Percentiles rank a stretch among this genome's conserved stretches.
Conservation (phyloP, 2,329 filamentous ascomycete species). For the Alternaria dauci region DNA sequence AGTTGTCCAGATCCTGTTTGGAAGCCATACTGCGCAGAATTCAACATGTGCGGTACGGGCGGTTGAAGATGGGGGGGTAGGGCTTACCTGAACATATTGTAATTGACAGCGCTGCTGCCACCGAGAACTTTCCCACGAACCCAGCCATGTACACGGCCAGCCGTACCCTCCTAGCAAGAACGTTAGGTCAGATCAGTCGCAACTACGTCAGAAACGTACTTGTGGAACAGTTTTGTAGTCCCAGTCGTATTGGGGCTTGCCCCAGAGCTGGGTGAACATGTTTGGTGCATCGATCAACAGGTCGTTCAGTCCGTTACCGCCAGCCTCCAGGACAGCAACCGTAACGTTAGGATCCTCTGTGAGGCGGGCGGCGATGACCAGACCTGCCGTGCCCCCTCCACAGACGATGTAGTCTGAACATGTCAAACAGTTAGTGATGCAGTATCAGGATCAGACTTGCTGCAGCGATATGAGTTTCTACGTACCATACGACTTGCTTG, state of each 20-base stretch:
- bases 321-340: slow-evolving; percentile 42
- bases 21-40: slow-evolving; percentile 32
- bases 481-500: slow-evolving; percentile 30
- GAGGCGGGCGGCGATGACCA: slow-evolving; percentile 41
- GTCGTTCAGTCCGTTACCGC: slow-evolving; percentile 38
- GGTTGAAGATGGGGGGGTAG: neutral
- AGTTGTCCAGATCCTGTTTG: slow-evolving; percentile 47
- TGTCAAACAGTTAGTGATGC: neutral
- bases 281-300: slow-evolving; percentile 40
- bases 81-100: slow-evolving; percentile 32
- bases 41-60: neutral
- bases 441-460: neutral
- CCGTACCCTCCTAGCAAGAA: slow-evolving; percentile 31
- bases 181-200: slow-evolving; percentile 7
- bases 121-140: slow-evolving; percentile 43
- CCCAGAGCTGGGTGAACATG: slow-evolving; percentile 34
- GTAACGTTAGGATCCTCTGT: slow-evolving; percentile 37
- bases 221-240: slow-evolving; percentile 42
- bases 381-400: slow-evolving; percentile 43
- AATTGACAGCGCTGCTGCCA: slow-evolving; percentile 53
- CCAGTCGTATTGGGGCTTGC: slow-evolving; percentile 47
- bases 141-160: slow-evolving; percentile 33
- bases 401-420: slow-evolving; percentile 30
- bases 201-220: slow-evolving; percentile 10
- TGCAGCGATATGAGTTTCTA: neutral